Evolutionary conservation across 352 stramenopile species (phyloP), one percentile per base, ranked within the genome.

Genomic region (Pythium pyrilobum): DNA sequence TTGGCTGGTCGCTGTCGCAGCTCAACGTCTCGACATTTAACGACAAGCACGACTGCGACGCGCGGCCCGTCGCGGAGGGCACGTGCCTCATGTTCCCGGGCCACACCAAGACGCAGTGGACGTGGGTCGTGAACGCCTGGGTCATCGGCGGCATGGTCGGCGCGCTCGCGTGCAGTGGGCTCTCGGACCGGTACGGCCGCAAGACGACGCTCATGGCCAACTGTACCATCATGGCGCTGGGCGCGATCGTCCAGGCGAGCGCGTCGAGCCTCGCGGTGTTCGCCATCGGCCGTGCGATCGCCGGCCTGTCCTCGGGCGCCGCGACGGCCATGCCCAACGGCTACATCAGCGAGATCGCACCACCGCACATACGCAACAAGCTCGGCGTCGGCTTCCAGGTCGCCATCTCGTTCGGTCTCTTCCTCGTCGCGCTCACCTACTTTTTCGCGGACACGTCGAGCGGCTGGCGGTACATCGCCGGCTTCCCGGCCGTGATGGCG

Each of bases 61-160:
- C 62, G 4, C 64, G 57, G 23, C 74, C 72, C 5, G 61, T 83
- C 4, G 48, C 43, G 5, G 15, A 38, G 15, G 70, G 62, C 27
- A 72, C 61, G 6, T 79, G 68, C 48, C 45, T 81, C 20, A 75
- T 80, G 59, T 85, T 87, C 49, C 69, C 77, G 16, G 71, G 71
- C 2, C 77, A 86, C 53, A 68, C 77, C 0, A 58, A 67, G 8
- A 55, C 56, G 5, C 51, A 87, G 33, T 89, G 79, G 79, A 81
- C 65, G 6, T 72, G 70, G 32, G 71, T 61, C 33, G 64, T 66
- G 36, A 82, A 84, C 54, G 63, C 63, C 18, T 86, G 74, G 74
- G 71, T 86, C 51, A 55, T 82, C 43, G 74, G 73, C 11, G 77
- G 66, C 10, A 81, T 81, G 66, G 18, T 78, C 54, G 74, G 76